These are phyloP conservation scores for Calocera cornea DNA, from an alignment of 768 basidiomycete genomes.

Conservation along the genomic window DNA sequence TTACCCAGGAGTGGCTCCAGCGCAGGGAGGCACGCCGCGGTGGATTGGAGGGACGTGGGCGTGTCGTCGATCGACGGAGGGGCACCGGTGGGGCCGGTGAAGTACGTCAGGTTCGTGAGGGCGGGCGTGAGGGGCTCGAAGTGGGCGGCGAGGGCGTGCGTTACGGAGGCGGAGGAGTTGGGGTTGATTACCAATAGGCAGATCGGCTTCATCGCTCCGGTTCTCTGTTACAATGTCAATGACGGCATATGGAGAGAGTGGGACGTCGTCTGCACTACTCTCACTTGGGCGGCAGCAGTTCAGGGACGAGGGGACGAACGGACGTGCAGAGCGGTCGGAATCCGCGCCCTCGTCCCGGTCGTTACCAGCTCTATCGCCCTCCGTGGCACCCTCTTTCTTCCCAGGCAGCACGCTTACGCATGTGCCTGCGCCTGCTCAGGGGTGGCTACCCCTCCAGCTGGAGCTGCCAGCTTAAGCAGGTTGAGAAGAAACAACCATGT, in stretches of 20 bases:
- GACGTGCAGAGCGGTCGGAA: constrained; percentile 2
- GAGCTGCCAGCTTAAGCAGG: too few relatives aligned
- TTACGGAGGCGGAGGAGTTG: constrained; percentile 26
- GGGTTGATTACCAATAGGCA: constrained; percentile 26
- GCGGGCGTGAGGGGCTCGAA: not conserved
- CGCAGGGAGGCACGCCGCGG: constrained; percentile 13
- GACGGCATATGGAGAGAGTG: too few relatives aligned
- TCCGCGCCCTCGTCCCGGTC: not conserved
- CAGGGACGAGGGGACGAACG: not conserved
- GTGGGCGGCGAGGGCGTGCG: constrained; percentile 17
- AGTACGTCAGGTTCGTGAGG: constrained; percentile 8
- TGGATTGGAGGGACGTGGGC: constrained; percentile 13
- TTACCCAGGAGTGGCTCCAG: constrained; percentile 2
- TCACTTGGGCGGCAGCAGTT: too few relatives aligned
- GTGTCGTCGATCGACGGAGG: constrained; percentile 19
- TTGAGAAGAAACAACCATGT: not conserved
- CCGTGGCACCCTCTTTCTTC: not conserved
- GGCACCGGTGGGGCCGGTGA: constrained; percentile 16
- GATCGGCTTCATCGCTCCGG: not conserved
- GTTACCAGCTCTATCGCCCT: not conserved
- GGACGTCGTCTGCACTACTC: too few relatives aligned
- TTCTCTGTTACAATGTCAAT: not conserved
- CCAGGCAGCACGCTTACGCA: not conserved
- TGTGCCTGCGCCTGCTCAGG: too few relatives aligned
- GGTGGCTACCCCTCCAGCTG: too few relatives aligned